Percentiles rank a stretch among this genome's conserved stretches.
phyloP scores from a whole-genome alignment of 139 green algal genomes.

The Chlamydomonas incerta region DNA sequence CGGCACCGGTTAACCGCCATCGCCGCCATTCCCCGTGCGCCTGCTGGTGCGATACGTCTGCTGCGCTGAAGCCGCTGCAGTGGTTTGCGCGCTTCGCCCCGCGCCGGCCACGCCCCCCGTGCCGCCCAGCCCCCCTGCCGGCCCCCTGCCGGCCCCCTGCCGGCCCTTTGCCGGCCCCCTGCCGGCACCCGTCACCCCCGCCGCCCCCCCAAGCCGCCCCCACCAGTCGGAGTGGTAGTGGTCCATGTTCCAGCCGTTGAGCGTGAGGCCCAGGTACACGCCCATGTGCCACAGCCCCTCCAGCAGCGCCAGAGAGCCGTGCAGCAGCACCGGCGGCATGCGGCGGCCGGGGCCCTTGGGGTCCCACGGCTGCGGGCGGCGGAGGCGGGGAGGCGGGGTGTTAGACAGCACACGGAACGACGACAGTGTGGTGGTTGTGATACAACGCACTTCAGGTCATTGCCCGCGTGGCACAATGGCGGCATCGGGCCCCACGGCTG shows the following conservation, averaged over 20 bases:
- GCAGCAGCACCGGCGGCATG: neutral
- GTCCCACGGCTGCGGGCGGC: conserved; percentile 17
- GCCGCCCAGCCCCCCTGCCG: neutral
- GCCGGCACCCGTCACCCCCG: neutral
- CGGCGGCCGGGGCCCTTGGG: neutral
- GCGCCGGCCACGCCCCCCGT: no score
- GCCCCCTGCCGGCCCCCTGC: neutral
- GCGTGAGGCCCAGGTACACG: conserved; percentile 30
- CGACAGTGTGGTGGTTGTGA: no score
- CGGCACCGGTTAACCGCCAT: no score
- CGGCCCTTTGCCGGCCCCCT: neutral
- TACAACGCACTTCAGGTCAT: no score
- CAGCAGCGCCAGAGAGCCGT: neutral
- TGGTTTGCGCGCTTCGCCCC: no score
- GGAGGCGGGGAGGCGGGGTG: neutral
- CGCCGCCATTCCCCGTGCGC: no score
- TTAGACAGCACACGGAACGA: no score
- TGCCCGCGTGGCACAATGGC: no score
- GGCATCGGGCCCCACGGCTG: no score
- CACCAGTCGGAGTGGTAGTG: conserved; percentile 32
- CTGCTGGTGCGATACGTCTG: no score
- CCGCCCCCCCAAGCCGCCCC: neutral
- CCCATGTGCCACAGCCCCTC: conserved; percentile 31
- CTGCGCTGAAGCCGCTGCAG: no score
- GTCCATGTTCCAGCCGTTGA: conserved; percentile 26